Evolutionary conservation across 1,284 basidiomycete species (phyloP).

Genomic region (Papiliotrema flavescens): DNA sequence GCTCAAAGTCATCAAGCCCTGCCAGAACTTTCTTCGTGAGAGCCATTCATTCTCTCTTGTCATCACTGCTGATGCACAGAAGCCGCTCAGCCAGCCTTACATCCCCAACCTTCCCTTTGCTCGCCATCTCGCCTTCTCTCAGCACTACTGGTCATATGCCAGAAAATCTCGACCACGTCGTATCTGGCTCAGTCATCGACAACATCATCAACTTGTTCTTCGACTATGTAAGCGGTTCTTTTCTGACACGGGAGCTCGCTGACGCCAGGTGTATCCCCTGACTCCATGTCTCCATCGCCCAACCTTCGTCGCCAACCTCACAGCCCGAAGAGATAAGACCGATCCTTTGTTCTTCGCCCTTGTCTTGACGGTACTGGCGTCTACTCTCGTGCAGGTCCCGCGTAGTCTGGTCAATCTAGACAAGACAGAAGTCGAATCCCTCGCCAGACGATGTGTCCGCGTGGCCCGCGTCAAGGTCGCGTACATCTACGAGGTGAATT

Average conservation of each 20-base stretch:
- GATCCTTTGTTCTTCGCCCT: conserved; percentile 38
- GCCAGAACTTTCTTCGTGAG: background rate
- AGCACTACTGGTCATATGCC: conserved; percentile 8
- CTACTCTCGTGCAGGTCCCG: conserved; percentile 40
- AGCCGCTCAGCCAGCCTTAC: background rate
- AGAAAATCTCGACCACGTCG: conserved; percentile 35
- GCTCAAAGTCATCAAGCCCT: background rate
- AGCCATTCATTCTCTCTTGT: background rate
- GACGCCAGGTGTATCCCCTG: conserved; percentile 27
- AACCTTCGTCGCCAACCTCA: conserved; percentile 34
- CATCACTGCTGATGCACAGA: background rate
- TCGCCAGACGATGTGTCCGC: conserved; percentile 31
- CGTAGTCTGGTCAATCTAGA: conserved; percentile 35
- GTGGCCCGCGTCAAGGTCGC: conserved; percentile 31
- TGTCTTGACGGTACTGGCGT: conserved; percentile 32
- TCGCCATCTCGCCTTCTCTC: conserved; percentile 8
- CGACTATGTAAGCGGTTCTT: conserved; percentile 29
- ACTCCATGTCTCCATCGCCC: conserved; percentile 43
- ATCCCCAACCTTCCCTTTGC: conserved; percentile 1
- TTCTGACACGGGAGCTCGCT: background rate
- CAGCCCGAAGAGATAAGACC: conserved; percentile 29
- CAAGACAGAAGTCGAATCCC: conserved; percentile 34
- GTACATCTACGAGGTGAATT: conserved; percentile 33
- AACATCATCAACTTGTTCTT: conserved; percentile 41
- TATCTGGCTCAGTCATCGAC: conserved; percentile 25